Evolutionary conservation across 2,329 filamentous ascomycete genomes (phyloP).

Genomic region (Aspergillus brasiliensis): DNA sequence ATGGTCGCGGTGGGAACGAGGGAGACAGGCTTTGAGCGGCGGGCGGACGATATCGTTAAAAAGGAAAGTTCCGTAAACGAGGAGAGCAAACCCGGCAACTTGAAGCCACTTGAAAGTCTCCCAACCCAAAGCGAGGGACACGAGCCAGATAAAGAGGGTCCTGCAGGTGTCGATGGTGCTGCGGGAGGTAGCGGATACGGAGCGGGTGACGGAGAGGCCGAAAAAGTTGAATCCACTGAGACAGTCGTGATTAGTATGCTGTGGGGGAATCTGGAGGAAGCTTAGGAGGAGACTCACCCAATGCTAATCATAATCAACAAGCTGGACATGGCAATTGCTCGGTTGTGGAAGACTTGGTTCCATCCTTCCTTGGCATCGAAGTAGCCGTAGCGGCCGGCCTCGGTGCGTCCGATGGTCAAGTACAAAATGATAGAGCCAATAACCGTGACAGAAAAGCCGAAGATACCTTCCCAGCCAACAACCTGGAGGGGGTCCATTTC

Average conservation of each 20-base stretch:
- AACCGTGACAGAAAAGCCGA: conserved; percentile 80
- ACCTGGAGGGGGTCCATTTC: conserved; percentile 83
- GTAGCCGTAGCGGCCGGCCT: conserved; percentile 73
- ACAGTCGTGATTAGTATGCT: conserved; percentile 5
- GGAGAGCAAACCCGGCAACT: conserved; percentile 79
- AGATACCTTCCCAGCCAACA: conserved; percentile 94
- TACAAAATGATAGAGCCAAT: conserved; percentile 80
- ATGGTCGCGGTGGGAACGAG: conserved; percentile 56
- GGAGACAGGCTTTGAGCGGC: conserved; percentile 69
- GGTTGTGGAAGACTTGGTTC: conserved; percentile 74
- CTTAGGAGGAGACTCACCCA: conserved; percentile 62
- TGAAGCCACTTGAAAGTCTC: conserved; percentile 98
- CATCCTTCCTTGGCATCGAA: conserved; percentile 90
- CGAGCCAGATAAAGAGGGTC: conserved; percentile 94
- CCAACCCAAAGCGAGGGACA: conserved; percentile 90
- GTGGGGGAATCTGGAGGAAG: conserved; percentile 10
- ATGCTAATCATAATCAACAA: conserved; percentile 96
- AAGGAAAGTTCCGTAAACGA: conserved; percentile 95
- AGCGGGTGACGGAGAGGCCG: conserved; percentile 86
- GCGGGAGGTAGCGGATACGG: conserved; percentile 85
- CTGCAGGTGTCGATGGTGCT: conserved; percentile 97
- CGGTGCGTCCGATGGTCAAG: conserved; percentile 71
- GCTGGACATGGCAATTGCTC: conserved; percentile 72
- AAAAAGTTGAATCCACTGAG: conserved; percentile 96
- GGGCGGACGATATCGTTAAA: conserved; percentile 94